Evolutionary conservation across 495 filamentous ascomycete genomes (phyloP).

Genomic region (Penicillium antarcticum): DNA sequence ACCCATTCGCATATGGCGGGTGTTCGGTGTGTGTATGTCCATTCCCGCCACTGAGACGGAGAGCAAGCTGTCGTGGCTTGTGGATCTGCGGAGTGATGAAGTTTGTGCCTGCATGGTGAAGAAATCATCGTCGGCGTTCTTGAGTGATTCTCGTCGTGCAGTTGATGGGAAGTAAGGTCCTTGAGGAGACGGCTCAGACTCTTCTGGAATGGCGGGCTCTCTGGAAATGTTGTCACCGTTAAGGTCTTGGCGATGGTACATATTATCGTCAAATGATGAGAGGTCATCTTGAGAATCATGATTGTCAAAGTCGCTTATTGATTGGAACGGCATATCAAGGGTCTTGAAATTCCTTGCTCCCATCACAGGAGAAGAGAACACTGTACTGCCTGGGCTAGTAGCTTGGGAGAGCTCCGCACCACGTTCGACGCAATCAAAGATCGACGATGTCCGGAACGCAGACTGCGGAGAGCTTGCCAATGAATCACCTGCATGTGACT

Average conservation of each 20-base stretch:
- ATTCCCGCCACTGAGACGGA: constrained; percentile 49
- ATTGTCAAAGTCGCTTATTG: constrained; percentile 30
- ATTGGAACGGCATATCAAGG: constrained; percentile 51
- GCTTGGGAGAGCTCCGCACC: constrained; percentile 60
- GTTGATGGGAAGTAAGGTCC: constrained; percentile 5
- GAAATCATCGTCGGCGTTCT: constrained; percentile 7
- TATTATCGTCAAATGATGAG: constrained; percentile 20
- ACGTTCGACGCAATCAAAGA: constrained; percentile 70
- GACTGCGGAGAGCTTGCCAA: constrained; percentile 80
- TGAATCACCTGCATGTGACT: constrained; percentile 68
- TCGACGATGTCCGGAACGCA: constrained; percentile 63
- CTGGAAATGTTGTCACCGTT: constrained; percentile 16
- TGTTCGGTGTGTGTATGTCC: constrained; percentile 47
- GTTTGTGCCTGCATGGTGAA: constrained; percentile 16
- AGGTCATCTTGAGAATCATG: constrained; percentile 11
- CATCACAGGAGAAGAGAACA: constrained; percentile 48
- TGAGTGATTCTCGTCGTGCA: neutral
- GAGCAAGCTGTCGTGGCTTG: constrained; percentile 51
- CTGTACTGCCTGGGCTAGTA: constrained; percentile 69
- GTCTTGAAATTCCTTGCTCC: constrained; percentile 48
- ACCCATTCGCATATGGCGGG: constrained; percentile 33
- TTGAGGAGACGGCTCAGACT: constrained; percentile 30
- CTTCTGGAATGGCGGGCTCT: constrained; percentile 41
- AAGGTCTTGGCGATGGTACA: constrained; percentile 14
- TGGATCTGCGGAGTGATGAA: constrained; percentile 32